These are phyloP conservation scores for Epichloe hybrida DNA, from an alignment of 2,329 filamentous ascomycete species.

Conservation along the genomic window DNA sequence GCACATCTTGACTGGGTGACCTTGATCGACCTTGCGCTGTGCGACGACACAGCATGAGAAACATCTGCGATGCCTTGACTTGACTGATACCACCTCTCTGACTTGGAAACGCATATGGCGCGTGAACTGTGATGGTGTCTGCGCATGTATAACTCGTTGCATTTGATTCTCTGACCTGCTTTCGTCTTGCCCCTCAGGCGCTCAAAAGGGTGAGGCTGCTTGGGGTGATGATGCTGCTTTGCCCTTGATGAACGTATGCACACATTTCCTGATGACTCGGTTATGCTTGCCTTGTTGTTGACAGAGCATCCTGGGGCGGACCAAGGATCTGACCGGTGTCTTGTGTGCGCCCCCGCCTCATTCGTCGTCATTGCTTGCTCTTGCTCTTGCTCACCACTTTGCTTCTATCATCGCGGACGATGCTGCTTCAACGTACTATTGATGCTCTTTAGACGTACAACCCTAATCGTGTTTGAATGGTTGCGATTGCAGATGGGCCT, in stretches of 20 bases:
- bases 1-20: constrained; percentile 19
- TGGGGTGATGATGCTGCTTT: background rate
- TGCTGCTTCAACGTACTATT: background rate
- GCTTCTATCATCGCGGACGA: background rate
- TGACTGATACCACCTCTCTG: constrained; percentile 19
- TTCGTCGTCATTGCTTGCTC: background rate
- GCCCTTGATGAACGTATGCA: constrained; percentile 2
- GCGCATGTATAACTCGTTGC: constrained; percentile 19
- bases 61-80: constrained; percentile 19
- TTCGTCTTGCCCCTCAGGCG: background rate
- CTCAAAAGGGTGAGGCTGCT: background rate
- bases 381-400: background rate
- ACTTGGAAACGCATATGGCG: constrained; percentile 10
- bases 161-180: constrained; percentile 3
- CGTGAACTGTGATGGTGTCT: constrained; percentile 16
- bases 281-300: background rate
- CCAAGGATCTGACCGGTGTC: background rate
- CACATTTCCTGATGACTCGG: background rate
- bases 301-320: background rate
- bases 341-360: background rate
- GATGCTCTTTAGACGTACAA: background rate
- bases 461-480: background rate
- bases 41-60: constrained; percentile 2
- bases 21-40: constrained; percentile 16
- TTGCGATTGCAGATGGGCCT: background rate